phyloP scores from a whole-genome alignment of 768 basidiomycete genomes.

The Albatrellus ellisii region DNA sequence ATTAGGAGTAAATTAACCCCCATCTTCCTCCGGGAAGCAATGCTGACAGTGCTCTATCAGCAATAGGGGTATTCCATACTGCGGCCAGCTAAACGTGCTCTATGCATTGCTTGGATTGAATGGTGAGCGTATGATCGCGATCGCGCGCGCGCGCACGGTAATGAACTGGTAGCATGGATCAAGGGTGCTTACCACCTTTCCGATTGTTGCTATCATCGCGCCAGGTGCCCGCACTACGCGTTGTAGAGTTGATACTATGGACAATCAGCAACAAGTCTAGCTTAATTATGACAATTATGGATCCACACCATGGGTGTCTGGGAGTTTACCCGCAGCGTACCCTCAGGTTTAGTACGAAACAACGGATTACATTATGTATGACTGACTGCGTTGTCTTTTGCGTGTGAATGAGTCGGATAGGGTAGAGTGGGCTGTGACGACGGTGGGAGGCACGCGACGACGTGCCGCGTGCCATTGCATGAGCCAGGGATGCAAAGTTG shows the following conservation, averaged over 20 bases:
- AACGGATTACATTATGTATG: too few relatives aligned
- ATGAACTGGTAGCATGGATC: neutral
- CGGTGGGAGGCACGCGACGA: too few relatives aligned
- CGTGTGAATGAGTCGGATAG: too few relatives aligned
- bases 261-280: slow-evolving; percentile 25
- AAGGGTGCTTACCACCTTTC: slow-evolving; percentile 55
- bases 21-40: neutral
- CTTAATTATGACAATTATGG: too few relatives aligned
- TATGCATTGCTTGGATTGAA: slow-evolving; percentile 61
- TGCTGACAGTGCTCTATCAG: slow-evolving; percentile 13
- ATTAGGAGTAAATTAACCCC: slow-evolving; percentile 42
- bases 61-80: slow-evolving; percentile 41
- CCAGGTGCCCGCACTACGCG: slow-evolving; percentile 46
- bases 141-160: neutral
- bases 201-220: slow-evolving; percentile 42
- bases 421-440: too few relatives aligned
- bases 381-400: too few relatives aligned
- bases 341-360: too few relatives aligned
- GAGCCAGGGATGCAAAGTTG: too few relatives aligned
- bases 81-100: slow-evolving; percentile 64
- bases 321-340: too few relatives aligned
- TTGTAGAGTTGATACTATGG: slow-evolving; percentile 54
- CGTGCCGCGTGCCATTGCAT: too few relatives aligned
- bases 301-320: too few relatives aligned
- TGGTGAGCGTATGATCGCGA: slow-evolving; percentile 31